Evolutionary conservation across 805 yeast species (phyloP).

Genomic region (Priceomyces castillae): DNA sequence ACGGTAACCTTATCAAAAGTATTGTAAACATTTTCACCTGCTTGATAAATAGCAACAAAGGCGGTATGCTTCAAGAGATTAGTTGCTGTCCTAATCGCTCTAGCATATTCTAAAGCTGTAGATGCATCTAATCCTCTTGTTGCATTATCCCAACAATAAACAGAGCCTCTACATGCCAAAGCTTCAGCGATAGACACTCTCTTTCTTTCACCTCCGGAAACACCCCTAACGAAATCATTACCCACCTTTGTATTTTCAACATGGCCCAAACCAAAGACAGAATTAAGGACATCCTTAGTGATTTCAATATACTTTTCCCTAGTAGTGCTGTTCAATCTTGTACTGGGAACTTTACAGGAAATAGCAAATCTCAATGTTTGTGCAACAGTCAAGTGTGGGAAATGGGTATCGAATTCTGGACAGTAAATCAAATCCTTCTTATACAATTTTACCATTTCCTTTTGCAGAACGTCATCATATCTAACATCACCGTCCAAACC

Average conservation of each 20-base stretch:
- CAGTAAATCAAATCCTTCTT: constrained; percentile 57
- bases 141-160: constrained; percentile 35
- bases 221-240: constrained; percentile 51
- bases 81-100: constrained; percentile 27
- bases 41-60: constrained; percentile 52
- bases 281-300: constrained; percentile 24
- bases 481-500: constrained; percentile 34
- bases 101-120: constrained; percentile 30
- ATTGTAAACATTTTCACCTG: constrained; percentile 29
- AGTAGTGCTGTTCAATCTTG: constrained; percentile 46
- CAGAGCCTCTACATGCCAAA: constrained; percentile 43
- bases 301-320: constrained; percentile 45
- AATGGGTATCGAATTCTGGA: constrained; percentile 67
- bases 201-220: constrained; percentile 74
- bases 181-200: constrained; percentile 72
- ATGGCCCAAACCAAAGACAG: constrained; percentile 31
- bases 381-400: constrained; percentile 73
- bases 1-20: constrained; percentile 32
- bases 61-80: constrained; percentile 56
- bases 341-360: constrained; percentile 62
- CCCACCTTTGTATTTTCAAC: constrained; percentile 31
- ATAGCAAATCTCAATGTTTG: constrained; percentile 72
- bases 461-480: constrained; percentile 60
- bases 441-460: constrained; percentile 57
- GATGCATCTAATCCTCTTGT: constrained; percentile 34